Conservation (phyloP, 192 early-diverging fungal species). For the Umbelopsis sp. region DNA sequence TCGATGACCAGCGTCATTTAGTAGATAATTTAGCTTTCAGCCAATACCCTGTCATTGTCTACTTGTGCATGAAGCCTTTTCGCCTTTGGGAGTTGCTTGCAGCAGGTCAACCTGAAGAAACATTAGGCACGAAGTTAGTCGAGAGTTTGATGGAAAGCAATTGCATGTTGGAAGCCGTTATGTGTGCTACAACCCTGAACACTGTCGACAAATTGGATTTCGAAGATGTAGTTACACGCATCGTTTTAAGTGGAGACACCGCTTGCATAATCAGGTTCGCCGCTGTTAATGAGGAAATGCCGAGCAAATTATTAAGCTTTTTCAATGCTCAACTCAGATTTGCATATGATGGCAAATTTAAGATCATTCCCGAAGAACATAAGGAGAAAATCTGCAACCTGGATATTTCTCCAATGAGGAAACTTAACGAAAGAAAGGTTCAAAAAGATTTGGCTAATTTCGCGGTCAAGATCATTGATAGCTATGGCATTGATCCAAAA, state of each 20-base stretch:
- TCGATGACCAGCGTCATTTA: conserved; percentile 18
- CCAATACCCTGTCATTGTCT: conserved; percentile 18
- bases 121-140: conserved; percentile 14
- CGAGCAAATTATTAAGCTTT: conserved; percentile 10
- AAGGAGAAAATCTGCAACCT: background rate
- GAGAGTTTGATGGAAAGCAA: conserved; percentile 19
- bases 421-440: conserved; percentile 29
- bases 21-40: conserved; percentile 16
- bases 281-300: background rate
- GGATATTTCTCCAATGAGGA: conserved; percentile 2
- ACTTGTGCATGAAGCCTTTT: conserved; percentile 30
- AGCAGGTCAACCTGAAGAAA: conserved; percentile 22
- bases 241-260: conserved; percentile 17
- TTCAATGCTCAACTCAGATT: conserved; percentile 29
- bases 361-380: background rate
- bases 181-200: conserved; percentile 24
- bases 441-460: conserved; percentile 38
- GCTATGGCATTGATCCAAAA: background rate
- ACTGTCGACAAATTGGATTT: conserved; percentile 23
- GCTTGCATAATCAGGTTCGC: background rate
- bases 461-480: conserved; percentile 24
- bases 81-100: background rate
- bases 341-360: background rate
- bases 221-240: conserved; percentile 16
- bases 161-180: conserved; percentile 28